Evolutionary conservation across 371 early-diverging fungal genomes (phyloP).

Genomic region (Saksenaea oblongispora): DNA sequence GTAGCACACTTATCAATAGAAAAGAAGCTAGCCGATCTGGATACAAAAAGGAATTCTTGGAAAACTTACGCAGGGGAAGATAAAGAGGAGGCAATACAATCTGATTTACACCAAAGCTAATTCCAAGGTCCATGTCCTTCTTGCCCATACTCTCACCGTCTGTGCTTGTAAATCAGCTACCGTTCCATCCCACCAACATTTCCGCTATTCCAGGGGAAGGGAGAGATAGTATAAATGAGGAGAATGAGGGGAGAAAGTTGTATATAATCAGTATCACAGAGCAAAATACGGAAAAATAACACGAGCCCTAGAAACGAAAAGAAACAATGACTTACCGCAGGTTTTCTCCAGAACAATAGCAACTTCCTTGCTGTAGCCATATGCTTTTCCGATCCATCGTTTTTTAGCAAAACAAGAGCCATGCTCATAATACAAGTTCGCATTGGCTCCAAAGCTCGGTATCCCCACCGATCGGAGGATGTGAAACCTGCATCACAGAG

Average conservation of each 20-base stretch:
- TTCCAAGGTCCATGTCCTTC: constrained; percentile 86
- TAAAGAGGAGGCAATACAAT: not conserved
- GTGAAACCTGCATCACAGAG: constrained; percentile 71
- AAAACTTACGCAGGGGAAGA: not conserved
- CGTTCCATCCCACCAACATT: constrained; percentile 88
- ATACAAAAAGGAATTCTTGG: not conserved
- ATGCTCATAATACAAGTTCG: constrained; percentile 61
- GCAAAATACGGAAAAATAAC: not conserved
- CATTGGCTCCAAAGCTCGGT: constrained; percentile 63
- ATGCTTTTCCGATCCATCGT: constrained; percentile 48
- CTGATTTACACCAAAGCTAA: constrained; percentile 66
- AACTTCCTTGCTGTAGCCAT: constrained; percentile 69
- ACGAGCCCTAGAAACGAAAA: not conserved
- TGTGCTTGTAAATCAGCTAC: constrained; percentile 63
- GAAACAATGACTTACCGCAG: constrained; percentile 53
- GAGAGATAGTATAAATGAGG: not conserved
- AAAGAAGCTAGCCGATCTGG: too few relatives aligned
- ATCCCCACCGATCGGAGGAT: constrained; percentile 65
- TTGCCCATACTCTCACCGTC: constrained; percentile 76
- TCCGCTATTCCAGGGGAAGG: constrained; percentile 49
- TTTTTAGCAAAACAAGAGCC: constrained; percentile 59
- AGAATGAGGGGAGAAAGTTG: not conserved
- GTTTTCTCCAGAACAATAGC: constrained; percentile 72
- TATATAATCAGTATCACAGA: not conserved
- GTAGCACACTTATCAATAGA: too few relatives aligned